Evolutionary conservation across 805 yeast species (phyloP).

Genomic region (Schwanniomyces polymorphus): DNA sequence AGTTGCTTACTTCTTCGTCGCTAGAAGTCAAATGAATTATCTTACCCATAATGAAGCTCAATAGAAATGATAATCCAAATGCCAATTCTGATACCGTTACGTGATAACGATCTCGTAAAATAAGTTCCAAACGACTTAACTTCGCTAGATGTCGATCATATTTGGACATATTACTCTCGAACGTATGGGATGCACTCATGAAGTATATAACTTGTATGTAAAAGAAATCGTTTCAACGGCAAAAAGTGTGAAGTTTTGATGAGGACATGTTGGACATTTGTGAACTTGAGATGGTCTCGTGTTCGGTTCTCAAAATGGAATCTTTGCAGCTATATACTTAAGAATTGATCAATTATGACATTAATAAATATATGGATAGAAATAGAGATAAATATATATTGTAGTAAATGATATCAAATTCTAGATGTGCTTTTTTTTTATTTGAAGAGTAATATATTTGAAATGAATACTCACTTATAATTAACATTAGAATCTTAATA

Average conservation of each 20-base stretch:
- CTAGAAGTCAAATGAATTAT: constrained; percentile 46
- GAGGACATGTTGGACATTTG: too few relatives aligned
- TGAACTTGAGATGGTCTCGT: too few relatives aligned
- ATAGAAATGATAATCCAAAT: constrained; percentile 31
- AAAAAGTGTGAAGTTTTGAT: neutral
- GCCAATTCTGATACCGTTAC: constrained; percentile 23
- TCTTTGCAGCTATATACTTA: too few relatives aligned
- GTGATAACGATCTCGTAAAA: constrained; percentile 4
- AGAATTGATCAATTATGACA: too few relatives aligned
- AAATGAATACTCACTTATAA: too few relatives aligned
- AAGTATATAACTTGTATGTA: neutral
- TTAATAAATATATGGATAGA: too few relatives aligned
- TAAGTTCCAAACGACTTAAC: neutral
- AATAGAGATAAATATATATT: too few relatives aligned
- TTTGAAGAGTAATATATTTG: too few relatives aligned
- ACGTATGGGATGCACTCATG: neutral
- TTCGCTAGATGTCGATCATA: constrained; percentile 8
- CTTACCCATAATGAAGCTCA: constrained; percentile 53
- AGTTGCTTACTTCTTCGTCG: constrained; percentile 45
- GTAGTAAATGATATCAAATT: too few relatives aligned
- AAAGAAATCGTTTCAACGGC: neutral
- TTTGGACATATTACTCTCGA: constrained; percentile 6
- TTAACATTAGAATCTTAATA: too few relatives aligned
- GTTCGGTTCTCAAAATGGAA: too few relatives aligned
- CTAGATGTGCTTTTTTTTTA: too few relatives aligned